Base-by-base conservation (phyloP, 2,329 filamentous ascomycete species). In the Thelonectria discophora region DNA sequence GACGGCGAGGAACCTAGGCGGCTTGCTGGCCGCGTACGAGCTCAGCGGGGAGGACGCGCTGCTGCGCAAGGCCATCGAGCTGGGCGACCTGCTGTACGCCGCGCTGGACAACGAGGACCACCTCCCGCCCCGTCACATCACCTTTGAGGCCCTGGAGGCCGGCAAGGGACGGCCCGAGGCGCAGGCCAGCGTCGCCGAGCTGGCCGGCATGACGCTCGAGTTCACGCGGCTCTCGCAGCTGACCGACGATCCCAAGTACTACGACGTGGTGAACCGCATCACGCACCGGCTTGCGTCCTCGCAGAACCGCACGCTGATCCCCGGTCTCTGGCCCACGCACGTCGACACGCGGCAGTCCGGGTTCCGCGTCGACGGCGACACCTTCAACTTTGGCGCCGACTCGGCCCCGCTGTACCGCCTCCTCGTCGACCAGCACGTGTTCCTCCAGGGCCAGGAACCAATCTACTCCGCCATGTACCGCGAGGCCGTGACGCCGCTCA, bases 1-100 rank as follows among this genome's bases (percentile, higher is more conserved):
- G 0, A 90, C 84, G 2, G 90, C 90, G 60, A 82, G 88, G 34
- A 90, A 90, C 70, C 80, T 91, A 0, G 88, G 88, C 15, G 88
- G 88, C 3, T 80, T 90, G 52, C 70, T 91, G 49, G 85, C 85
- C 10, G 88, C 88, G 0, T 90, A 90, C 69, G 88, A 91, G 69
- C 74, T 91, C n/a, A 89, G 86, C 67, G 80, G 79, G 39, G 81
- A 81, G 65, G 77, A 80, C 63, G 76, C 77, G 15, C 75, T 90
- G 48, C 77, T 90, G 51, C 76, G 77, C 49, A 90, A 90, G 73
- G 86, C 88, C 1, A 76, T 79, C 4, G 86, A 90, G 75, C 78
- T 90, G 17, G 88, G 82, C 15, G 84, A 88, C 62, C 76, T 90
- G 62, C 74, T 90, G 13, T 86, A 90, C 68, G 81, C 82, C 15